Evolutionary conservation across 2,329 filamentous ascomycete species (phyloP).

Genomic region (Endoconidiophora laricicola): DNA sequence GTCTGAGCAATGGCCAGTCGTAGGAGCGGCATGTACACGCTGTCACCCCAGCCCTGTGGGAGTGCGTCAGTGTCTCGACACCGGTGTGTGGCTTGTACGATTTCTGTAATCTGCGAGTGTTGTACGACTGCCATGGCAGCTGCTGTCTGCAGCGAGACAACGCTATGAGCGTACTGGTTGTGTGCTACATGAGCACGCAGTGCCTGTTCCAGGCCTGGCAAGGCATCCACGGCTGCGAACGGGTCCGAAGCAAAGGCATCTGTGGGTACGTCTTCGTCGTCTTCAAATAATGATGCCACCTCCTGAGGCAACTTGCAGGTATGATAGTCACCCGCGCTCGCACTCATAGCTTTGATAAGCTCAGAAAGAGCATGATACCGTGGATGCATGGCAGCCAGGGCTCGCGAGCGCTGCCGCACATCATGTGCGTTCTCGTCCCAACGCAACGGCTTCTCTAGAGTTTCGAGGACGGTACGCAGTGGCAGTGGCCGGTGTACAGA

Average conservation of each 20-base stretch:
- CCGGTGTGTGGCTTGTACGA: constrained; percentile 8
- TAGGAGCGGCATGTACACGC: constrained; percentile 8
- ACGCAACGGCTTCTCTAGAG: constrained; percentile 7
- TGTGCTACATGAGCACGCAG: constrained; percentile 6
- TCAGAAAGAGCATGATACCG: neutral
- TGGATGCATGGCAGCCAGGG: neutral
- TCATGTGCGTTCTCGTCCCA: constrained; percentile 2
- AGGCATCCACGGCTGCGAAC: constrained; percentile 6
- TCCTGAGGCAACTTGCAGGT: constrained; percentile 9
- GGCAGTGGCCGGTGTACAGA: constrained; percentile 5
- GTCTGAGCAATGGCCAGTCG: constrained; percentile 5
- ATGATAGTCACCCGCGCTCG: constrained; percentile 4
- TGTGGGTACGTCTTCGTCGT: constrained; percentile 8
- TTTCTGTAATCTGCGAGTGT: constrained; percentile 5
- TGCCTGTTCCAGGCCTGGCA: constrained; percentile 4
- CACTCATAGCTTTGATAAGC: constrained; percentile 2
- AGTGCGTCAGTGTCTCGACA: constrained; percentile 6
- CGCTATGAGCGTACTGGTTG: constrained; percentile 2
- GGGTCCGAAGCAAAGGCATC: constrained; percentile 8
- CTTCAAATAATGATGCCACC: constrained; percentile 4
- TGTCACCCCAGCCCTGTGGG: constrained; percentile 5
- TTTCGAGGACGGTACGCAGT: constrained; percentile 7
- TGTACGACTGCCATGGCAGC: constrained; percentile 10
- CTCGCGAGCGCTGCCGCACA: constrained; percentile 2
- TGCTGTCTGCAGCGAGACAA: constrained; percentile 8